These are phyloP conservation scores for Porphyridium purpureum DNA, from an alignment of 23 red algal species.

Conservation along the genomic window DNA sequence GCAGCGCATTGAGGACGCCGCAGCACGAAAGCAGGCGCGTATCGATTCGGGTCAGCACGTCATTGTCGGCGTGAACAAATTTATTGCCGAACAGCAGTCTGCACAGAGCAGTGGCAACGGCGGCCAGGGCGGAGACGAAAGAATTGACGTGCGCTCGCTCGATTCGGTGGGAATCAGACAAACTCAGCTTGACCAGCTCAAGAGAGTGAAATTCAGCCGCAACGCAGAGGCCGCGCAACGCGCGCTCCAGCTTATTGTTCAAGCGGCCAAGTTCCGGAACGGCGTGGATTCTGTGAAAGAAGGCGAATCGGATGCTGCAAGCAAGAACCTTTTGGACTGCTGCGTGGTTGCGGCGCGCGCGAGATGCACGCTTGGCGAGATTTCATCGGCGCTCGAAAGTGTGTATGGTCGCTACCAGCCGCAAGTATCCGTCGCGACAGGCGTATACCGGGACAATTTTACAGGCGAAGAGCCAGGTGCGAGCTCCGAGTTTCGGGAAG, in stretches of 20 bases:
- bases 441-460: constrained; percentile 12
- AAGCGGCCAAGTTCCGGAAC: too few species aligned
- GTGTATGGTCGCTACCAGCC: constrained; percentile 16
- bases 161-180: constrained; percentile 7
- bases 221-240: background rate
- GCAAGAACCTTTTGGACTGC: constrained; percentile 13
- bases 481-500: constrained; percentile 6
- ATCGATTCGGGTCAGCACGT: constrained; percentile 22
- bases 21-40: constrained; percentile 34
- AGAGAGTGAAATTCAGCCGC: constrained; percentile 1
- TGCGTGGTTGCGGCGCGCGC: constrained; percentile 13
- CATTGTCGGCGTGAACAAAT: constrained; percentile 41
- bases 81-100: background rate
- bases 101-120: constrained; percentile 1
- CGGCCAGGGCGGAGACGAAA: background rate
- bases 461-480: background rate
- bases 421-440: background rate
- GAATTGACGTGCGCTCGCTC: constrained; percentile 6
- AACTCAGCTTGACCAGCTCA: constrained; percentile 6
- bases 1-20: constrained; percentile 25
- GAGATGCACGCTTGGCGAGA: constrained; percentile 23
- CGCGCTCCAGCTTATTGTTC: too few species aligned
- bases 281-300: too few species aligned
- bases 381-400: constrained; percentile 6
- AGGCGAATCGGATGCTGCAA: too few species aligned